phyloP scores from a whole-genome alignment of 2,329 filamentous ascomycete genomes.

The Colletotrichum tabaci region DNA sequence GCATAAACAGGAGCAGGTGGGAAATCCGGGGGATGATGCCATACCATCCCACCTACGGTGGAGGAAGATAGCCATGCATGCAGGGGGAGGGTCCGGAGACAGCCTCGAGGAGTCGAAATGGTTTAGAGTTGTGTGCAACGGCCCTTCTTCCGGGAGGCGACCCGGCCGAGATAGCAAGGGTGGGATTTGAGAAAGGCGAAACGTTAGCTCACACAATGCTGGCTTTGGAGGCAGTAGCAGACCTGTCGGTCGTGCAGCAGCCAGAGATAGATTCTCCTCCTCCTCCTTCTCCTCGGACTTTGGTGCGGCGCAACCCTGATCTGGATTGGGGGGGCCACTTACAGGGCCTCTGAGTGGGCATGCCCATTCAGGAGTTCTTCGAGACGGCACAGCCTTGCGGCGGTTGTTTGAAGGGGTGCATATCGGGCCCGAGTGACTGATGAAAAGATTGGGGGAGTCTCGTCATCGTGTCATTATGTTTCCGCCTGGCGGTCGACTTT shows the following conservation, averaged over 20 bases:
- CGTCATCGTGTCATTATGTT: conserved; percentile 5
- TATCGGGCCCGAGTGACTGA: conserved; percentile 9
- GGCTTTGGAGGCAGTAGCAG: conserved; percentile 23
- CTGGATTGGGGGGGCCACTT: not conserved
- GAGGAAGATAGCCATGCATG: conserved; percentile 8
- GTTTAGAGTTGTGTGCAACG: conserved; percentile 17
- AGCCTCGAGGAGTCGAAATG: not conserved
- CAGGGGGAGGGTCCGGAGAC: conserved; percentile 22
- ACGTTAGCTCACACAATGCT: conserved; percentile 12
- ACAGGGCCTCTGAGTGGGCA: conserved; percentile 17
- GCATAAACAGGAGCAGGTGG: conserved; percentile 27
- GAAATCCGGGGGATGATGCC: conserved; percentile 41
- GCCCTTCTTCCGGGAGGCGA: conserved; percentile 7
- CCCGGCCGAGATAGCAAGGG: not conserved
- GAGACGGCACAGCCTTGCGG: conserved; percentile 39
- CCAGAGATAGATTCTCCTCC: not conserved
- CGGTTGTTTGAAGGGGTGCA: conserved; percentile 37
- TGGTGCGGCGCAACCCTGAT: conserved; percentile 33
- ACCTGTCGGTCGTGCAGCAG: conserved; percentile 25
- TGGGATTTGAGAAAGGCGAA: conserved; percentile 28
- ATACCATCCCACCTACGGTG: conserved; percentile 31
- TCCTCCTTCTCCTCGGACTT: conserved; percentile 21
- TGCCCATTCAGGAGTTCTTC: conserved; percentile 10
- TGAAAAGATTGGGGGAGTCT: not conserved
- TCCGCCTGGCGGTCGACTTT: too few species aligned